Evolutionary conservation across 1,284 basidiomycete species (phyloP).

Genomic region (Irpex sp.): DNA sequence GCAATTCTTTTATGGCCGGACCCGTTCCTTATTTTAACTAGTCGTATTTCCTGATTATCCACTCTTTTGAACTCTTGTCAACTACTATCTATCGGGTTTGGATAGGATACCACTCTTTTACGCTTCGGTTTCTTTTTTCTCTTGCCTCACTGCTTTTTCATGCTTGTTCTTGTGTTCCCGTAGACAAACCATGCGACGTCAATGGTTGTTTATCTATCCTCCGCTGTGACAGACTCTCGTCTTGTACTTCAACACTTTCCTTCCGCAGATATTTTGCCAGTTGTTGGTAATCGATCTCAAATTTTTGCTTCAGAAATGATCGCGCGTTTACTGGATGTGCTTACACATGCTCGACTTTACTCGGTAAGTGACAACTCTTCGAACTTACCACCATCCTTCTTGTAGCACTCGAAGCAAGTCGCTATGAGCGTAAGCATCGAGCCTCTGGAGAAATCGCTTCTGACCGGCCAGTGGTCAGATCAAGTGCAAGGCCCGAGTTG

Average conservation of each 20-base stretch:
- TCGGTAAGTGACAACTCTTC: too few relatives aligned
- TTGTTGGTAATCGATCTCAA: slow-evolving; percentile 12
- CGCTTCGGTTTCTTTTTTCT: slow-evolving; percentile 1
- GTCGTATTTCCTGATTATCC: not conserved
- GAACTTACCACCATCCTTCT: not conserved
- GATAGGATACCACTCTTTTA: not conserved
- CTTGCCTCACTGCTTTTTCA: not conserved
- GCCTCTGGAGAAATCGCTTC: slow-evolving; percentile 45
- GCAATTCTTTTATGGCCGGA: slow-evolving; percentile 23
- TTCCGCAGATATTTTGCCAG: not conserved
- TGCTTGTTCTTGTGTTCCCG: not conserved
- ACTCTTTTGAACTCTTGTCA: not conserved
- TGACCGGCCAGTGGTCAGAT: slow-evolving; percentile 52
- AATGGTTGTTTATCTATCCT: not conserved
- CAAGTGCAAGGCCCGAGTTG: slow-evolving; percentile 32
- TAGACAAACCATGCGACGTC: not conserved
- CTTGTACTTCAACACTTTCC: not conserved
- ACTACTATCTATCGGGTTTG: slow-evolving; percentile 7
- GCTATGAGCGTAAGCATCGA: slow-evolving; percentile 33
- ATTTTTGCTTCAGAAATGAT: slow-evolving; percentile 7
- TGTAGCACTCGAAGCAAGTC: not conserved
- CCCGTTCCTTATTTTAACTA: slow-evolving; percentile 16
- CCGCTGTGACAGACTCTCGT: not conserved
- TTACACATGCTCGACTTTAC: not conserved
- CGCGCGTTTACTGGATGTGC: not conserved